Percentiles rank a stretch among this genome's conserved stretches.
Evolutionary conservation across 1,284 basidiomycete genomes (phyloP).

Genomic region (Rhodotorula sp.): DNA sequence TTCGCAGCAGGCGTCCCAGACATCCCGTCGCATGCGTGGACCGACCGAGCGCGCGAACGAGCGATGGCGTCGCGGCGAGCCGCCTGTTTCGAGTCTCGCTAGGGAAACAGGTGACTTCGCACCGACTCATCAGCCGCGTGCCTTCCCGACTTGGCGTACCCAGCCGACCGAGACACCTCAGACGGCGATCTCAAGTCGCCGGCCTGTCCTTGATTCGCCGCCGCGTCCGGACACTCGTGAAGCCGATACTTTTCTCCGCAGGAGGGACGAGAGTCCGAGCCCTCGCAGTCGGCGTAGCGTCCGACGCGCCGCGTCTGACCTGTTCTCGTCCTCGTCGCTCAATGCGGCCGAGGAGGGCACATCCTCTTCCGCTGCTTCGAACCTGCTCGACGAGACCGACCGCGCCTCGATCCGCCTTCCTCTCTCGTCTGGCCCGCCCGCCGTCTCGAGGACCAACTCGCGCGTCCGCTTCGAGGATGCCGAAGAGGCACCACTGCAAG

Average conservation of each 20-base stretch:
- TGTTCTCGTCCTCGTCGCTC: neutral
- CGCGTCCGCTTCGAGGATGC: conserved; percentile 15
- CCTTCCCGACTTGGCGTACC: no score
- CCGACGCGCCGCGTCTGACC: neutral
- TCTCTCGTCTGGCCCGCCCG: neutral
- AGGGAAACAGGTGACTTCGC: no score
- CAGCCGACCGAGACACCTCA: no score
- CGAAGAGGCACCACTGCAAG: neutral
- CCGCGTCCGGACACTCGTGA: neutral
- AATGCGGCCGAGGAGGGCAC: neutral
- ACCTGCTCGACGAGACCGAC: neutral
- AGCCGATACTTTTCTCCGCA: neutral
- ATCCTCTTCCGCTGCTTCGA: neutral
- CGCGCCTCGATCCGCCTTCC: conserved; percentile 1
- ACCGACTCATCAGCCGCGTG: no score
- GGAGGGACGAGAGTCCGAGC: conserved; percentile 2
- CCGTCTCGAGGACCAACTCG: neutral
- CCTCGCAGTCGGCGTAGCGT: neutral
- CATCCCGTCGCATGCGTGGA: conserved; percentile 6
- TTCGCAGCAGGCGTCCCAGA: neutral
- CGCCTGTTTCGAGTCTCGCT: conserved; percentile 2
- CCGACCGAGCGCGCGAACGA: conserved; percentile 34
- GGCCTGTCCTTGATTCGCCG: neutral
- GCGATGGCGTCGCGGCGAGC: conserved; percentile 23
- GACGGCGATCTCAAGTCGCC: neutral